Base-by-base conservation (phyloP, 148 eudicot species). In the Gaultheria prostrata region DNA sequence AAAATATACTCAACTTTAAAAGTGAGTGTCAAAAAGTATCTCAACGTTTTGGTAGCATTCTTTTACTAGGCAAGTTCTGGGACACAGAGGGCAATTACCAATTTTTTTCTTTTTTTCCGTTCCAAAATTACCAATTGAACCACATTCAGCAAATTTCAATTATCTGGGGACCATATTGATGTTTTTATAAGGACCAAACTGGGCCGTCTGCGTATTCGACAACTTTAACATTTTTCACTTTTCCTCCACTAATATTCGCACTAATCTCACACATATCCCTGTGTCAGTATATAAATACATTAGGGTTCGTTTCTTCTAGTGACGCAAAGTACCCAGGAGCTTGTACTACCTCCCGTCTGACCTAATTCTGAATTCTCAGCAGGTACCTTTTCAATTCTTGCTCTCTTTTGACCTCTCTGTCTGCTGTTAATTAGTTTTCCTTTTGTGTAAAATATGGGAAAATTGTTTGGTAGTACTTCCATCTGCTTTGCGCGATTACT, bases 171-270 rank as follows among this genome's bases (percentile, higher is more conserved):
- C 65, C 65, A 59, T 9, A n/a, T 61, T 2, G n/a, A 63, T 63
- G 24, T 9, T 63, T 63, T n/a, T 9, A 2, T 63, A 24, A 65
- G 33, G 32, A 57, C 71, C 24, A 57, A 18, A 49, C 26, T 76
- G 20, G n/a, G 50, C 54, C 78, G 48, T 85, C 86, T 85, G 82
- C 86, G 77, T 56, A 72, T 72, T 87, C 79, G 21, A 17, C 48
- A 56, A 79, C 81, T 46, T 63, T 0, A 35, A 56, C 17, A 46
- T 12, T 26, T 20, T 49, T 8, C 48, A 26, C 43, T 13, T 28
- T 57, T 56, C 49, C 50, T 6, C 77, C 49, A 39, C 76, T 39
- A 73, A 45, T 73, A 39, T 72, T 48, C 24, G 9, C 67, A 35
- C 6, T 18, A 33, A 32, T 72, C 49, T 75, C 30, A 45, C 10